phyloP scores from a whole-genome alignment of 371 early-diverging fungal genomes.

The Zychaea mexicana region DNA sequence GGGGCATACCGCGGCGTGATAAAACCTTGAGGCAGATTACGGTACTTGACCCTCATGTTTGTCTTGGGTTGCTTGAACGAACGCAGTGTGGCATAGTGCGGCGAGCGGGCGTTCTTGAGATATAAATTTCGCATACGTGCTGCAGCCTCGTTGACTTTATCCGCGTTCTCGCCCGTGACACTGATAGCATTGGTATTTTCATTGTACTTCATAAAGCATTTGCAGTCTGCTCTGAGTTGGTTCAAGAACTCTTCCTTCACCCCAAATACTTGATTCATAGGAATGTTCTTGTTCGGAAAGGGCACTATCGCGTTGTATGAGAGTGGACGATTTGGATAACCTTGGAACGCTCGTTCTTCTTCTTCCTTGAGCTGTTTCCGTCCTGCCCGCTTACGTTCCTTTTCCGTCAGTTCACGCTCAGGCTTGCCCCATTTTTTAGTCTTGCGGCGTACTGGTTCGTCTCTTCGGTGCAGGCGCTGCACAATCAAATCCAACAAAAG shows the following conservation, averaged over 20 bases:
- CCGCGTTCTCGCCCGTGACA: slow-evolving; percentile 21
- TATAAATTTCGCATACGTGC: slow-evolving; percentile 46
- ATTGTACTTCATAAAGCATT: slow-evolving; percentile 37
- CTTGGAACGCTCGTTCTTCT: slow-evolving; percentile 36
- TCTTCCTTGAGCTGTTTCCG: slow-evolving; percentile 16
- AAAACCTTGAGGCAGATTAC: slow-evolving; percentile 23
- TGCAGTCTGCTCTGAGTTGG: slow-evolving; percentile 38
- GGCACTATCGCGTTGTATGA: slow-evolving; percentile 27
- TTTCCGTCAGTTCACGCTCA: slow-evolving; percentile 40
- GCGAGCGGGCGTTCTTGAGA: slow-evolving; percentile 24
- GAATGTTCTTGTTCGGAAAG: slow-evolving; percentile 25
- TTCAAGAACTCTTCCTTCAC: slow-evolving; percentile 37
- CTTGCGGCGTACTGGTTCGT: slow-evolving; percentile 15
- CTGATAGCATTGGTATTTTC: slow-evolving; percentile 6
- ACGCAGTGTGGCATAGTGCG: slow-evolving; percentile 6
- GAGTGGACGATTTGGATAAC: slow-evolving; percentile 23
- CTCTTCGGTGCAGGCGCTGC: neutral
- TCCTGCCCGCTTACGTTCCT: slow-evolving; percentile 32
- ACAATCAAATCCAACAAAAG: slow-evolving; percentile 23
- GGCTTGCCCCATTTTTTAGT: slow-evolving; percentile 48
- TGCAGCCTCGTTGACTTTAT: slow-evolving; percentile 22
- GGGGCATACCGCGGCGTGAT: slow-evolving; percentile 16
- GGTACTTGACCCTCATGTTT: slow-evolving; percentile 15
- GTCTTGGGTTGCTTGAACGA: slow-evolving; percentile 34
- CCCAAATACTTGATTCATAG: slow-evolving; percentile 21